Evolutionary conservation across 2,329 filamentous ascomycete species (phyloP).

Genomic region (Cercospora zeina): DNA sequence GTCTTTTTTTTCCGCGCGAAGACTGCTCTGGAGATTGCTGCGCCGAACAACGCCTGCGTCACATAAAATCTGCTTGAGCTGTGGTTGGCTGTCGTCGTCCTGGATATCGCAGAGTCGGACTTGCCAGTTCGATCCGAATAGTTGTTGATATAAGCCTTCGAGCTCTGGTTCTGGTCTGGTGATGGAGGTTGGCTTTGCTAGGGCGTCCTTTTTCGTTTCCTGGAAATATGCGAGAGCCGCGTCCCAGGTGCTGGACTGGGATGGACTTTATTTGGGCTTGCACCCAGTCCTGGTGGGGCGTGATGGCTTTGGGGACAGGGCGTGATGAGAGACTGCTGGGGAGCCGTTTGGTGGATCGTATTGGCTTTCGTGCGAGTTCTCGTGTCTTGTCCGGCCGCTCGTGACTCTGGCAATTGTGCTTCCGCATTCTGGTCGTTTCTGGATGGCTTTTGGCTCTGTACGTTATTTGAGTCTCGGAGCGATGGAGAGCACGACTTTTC

Average conservation of each 20-base stretch:
- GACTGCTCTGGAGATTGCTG: not conserved
- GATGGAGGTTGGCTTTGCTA: not conserved
- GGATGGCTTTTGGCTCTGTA: no score
- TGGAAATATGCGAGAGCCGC: not conserved
- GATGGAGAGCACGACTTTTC: not conserved
- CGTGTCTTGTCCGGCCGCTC: no score
- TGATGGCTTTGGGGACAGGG: not conserved
- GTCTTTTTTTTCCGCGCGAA: not conserved
- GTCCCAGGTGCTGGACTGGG: not conserved
- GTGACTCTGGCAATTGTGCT: no score
- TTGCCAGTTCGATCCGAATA: not conserved
- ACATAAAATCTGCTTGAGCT: not conserved
- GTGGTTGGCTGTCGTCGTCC: no score
- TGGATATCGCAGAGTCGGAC: not conserved
- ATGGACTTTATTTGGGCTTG: not conserved
- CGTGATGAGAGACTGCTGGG: no score
- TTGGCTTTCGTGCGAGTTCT: no score
- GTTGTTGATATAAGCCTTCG: not conserved
- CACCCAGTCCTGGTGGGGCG: slow-evolving; percentile 1
- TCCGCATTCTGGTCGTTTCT: no score
- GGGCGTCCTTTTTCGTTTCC: not conserved
- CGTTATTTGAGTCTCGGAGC: not conserved
- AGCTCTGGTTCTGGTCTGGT: not conserved
- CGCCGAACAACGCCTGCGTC: not conserved
- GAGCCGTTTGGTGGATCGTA: no score